These are phyloP conservation scores for Yamadazyma blattariae DNA, from an alignment of 1,139 yeast genomes.

Conservation along the genomic window DNA sequence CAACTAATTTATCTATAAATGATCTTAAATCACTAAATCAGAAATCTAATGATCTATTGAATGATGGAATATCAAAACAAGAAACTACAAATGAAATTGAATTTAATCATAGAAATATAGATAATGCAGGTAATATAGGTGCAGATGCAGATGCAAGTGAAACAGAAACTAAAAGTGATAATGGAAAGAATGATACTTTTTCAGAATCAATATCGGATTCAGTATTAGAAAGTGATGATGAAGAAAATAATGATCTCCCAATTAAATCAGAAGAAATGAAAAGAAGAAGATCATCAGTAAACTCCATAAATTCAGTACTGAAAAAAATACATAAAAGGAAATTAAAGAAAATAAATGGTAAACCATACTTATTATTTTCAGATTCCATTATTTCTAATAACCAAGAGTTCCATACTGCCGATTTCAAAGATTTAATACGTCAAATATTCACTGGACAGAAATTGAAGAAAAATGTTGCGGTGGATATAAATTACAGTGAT, in stretches of 20 bases:
- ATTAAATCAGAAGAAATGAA: not conserved
- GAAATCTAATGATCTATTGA: no score
- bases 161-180: not conserved
- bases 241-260: not conserved
- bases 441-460: slow-evolving; percentile 40
- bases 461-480: slow-evolving; percentile 10
- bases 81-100: not conserved
- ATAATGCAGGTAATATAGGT: no score
- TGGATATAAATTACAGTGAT: slow-evolving; percentile 25
- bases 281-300: slow-evolving; percentile 1
- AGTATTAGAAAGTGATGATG: not conserved
- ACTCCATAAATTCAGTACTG: not conserved
- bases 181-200: not conserved
- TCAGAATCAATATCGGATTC: not conserved
- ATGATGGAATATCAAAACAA: slow-evolving; percentile 4
- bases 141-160: no score
- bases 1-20: slow-evolving; percentile 8
- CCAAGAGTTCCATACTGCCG: slow-evolving; percentile 31
- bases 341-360: slow-evolving; percentile 1
- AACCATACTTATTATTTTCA: slow-evolving; percentile 1
- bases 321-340: slow-evolving; percentile 6
- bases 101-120: no score
- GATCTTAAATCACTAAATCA: no score
- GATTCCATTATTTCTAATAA: no score
- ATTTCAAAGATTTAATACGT: slow-evolving; percentile 53